Conservation (phyloP, 495 filamentous ascomycete genomes). For the Entonaema liquescens region DNA sequence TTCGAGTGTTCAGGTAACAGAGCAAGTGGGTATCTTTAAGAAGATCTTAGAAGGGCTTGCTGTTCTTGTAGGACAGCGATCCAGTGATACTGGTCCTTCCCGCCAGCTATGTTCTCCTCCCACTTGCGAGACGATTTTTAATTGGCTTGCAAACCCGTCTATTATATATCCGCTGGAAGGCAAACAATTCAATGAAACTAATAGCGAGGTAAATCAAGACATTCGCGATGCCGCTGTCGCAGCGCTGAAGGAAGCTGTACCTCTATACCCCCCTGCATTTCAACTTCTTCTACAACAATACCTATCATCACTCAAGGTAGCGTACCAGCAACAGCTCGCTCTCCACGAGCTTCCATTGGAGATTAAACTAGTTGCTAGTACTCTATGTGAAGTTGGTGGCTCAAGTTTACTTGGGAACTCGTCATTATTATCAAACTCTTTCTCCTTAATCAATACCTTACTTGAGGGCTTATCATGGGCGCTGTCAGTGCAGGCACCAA, state of each 20-base stretch:
- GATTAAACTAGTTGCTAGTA: constrained; percentile 34
- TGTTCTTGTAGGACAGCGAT: constrained; percentile 48
- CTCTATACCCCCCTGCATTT: constrained; percentile 49
- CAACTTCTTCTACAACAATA: constrained; percentile 38
- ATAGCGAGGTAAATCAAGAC: constrained; percentile 44
- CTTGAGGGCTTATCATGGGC: constrained; percentile 38
- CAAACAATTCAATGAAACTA: constrained; percentile 13
- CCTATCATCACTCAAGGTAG: constrained; percentile 34
- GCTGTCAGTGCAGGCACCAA: constrained; percentile 32
- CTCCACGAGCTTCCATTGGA: constrained; percentile 32
- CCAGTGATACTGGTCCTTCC: constrained; percentile 10
- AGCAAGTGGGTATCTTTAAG: constrained; percentile 47
- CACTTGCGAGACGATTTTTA: constrained; percentile 49
- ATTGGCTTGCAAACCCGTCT: constrained; percentile 35
- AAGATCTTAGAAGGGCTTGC: constrained; percentile 53
- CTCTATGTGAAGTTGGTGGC: constrained; percentile 34
- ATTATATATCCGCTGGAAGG: constrained; percentile 37
- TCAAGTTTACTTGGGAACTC: constrained; percentile 1
- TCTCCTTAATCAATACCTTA: constrained; percentile 33
- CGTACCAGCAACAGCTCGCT: constrained; percentile 27
- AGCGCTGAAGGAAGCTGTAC: constrained; percentile 50
- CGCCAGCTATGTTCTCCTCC: constrained; percentile 45
- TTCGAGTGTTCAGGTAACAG: constrained; percentile 32
- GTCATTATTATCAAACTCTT: constrained; percentile 21
- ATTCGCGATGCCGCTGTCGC: constrained; percentile 52